Base-by-base conservation (phyloP, 805 yeast species). In the Scheffersomyces amazonensis region DNA sequence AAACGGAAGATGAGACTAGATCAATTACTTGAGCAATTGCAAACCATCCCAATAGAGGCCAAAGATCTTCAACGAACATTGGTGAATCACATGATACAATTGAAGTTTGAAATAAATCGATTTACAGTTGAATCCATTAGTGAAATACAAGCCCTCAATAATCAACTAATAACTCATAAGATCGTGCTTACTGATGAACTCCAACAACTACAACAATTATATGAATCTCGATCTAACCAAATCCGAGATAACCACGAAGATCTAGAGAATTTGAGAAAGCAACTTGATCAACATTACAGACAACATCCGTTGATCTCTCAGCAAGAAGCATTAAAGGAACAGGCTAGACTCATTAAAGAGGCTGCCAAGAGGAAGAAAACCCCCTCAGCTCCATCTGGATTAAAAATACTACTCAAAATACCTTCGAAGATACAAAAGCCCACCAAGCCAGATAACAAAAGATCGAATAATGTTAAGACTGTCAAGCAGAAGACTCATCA, bases 251-350 rank as follows among this genome's bases (percentile, higher is more conserved):
- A 33, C 35, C 34, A 28, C 8, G 37, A 34, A 37, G 40, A 28
- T n/a, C 44, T 44, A 28, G 50, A 53, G 19, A 44, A 43, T 16
- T 52, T 68, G 12, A 46, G 67, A 27, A 48, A 49, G 27, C 62
- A 63, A 41, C 52, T 69, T 16, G 54, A 44, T 19, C 42, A 52
- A 5, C 73, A 69, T 43, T 69, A 69, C 42, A 43, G 47, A 13
- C 48, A 54, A 27, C 42, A 62, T 34, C 73, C 73, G 2, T 50
- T 68, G 24, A 40, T 43, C 3, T 66, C 73, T 6, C 73, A 65
- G 40, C 51, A 46, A 13, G 73, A 67, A 40, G 71, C 73, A 2
- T 48, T 64, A 24, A 44, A 60, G 31, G 66, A 61, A 40, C 65
- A 59, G 32, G 39, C 42, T 17, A 27, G 37, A 22, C 36, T 28